A percentile compares a stretch with the other conserved stretches of the same genome.
phyloP scores from a whole-genome alignment of 352 stramenopile species.

The Globisporangium echinulatum region DNA sequence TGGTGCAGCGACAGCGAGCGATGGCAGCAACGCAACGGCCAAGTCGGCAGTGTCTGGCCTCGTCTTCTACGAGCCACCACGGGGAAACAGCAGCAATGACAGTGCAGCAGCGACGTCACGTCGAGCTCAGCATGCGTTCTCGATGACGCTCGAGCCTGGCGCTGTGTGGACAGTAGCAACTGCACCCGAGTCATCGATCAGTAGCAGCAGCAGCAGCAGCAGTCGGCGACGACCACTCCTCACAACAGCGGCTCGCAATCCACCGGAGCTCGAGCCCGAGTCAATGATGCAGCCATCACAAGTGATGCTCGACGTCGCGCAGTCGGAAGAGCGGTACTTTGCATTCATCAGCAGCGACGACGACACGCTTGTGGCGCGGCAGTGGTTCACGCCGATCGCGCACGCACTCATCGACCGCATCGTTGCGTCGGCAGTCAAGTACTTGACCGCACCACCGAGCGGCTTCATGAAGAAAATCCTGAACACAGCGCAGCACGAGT shows the following conservation, averaged over 20 bases:
- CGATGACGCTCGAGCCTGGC: background rate
- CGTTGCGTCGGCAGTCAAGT: conserved; percentile 46
- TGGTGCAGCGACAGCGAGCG: background rate
- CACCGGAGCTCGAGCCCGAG: too few relatives aligned
- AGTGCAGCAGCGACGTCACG: background rate
- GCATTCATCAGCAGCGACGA: conserved; percentile 34
- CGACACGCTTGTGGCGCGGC: conserved; percentile 25
- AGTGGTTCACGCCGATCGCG: conserved; percentile 32
- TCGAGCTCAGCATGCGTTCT: background rate
- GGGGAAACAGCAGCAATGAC: background rate
- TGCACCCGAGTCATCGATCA: background rate
- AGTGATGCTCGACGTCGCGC: background rate
- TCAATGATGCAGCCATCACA: too few relatives aligned
- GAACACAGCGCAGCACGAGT: conserved; percentile 31
- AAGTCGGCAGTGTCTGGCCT: conserved; percentile 3
- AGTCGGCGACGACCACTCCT: background rate
- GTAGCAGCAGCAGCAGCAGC: background rate
- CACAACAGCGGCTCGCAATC: too few relatives aligned
- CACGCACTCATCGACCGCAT: conserved; percentile 31
- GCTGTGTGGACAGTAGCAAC: background rate
- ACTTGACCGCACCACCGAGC: conserved; percentile 24
- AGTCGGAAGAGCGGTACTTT: conserved; percentile 52
- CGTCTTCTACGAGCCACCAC: conserved; percentile 3
- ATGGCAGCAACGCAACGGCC: background rate
- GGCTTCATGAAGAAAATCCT: conserved; percentile 38